Base-by-base conservation (phyloP, 169 alveolate genomes). In the Sarcocystis neurona region DNA sequence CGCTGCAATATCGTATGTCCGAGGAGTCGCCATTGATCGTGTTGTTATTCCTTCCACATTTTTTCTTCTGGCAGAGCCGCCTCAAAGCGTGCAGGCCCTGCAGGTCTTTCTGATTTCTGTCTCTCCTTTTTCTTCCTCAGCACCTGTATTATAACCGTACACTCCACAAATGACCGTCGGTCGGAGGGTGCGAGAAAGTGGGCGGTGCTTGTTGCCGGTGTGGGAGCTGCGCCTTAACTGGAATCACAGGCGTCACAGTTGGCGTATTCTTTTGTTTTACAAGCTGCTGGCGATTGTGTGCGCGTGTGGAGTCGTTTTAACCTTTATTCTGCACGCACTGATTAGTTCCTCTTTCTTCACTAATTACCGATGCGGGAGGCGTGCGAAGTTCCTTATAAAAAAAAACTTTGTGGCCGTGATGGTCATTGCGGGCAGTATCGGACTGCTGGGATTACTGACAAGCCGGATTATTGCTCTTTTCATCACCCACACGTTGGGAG, bases 351-450 rank as follows among this genome's bases (percentile, higher is more conserved):
- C 74, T 41, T 85, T 85, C 60, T 85, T 85, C 85, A 44, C 27
- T 47, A 85, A 85, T 46, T 85, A 85, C 77, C 70, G 90, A 8
- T 85, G 90, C 43, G 90, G 90, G 23, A 46, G 27, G 32, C 79
- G 53, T 15, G 90, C 90, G 23, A 70, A 34, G 18, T 20, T 39
- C 2, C 77, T 85, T n/a, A 44, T 85, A 10, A 56, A 77, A 30
- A 60, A 48, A 8, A 72, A 85, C 60, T 85, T 85, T 60, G 77
- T 48, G 2, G 32, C 77, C 2, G 77, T 70, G 56, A 85, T 72
- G 44, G 75, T 60, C 78, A 47, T 63, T 6, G 77, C 47, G 75
- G 84, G 85, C 18, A 5, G 48, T 0, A 70, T 74, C 23, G 90
- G 85, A 30, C 47, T 85, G 18, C 18, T 63, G 58, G 47, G 63